Conservation (phyloP, 2,329 filamentous ascomycete genomes). For the Cladosporium cucumerinum region DNA sequence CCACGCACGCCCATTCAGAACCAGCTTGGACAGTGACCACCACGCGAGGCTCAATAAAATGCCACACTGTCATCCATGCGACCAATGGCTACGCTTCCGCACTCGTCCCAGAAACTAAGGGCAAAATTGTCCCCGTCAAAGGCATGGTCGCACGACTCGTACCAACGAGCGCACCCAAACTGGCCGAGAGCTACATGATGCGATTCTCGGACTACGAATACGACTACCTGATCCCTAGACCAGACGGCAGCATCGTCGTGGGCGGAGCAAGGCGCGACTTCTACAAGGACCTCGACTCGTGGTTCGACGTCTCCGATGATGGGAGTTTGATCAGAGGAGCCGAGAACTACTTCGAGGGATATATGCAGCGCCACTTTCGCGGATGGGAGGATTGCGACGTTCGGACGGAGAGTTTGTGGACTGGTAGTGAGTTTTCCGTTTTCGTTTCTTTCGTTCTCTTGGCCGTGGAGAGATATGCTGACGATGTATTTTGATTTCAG, state of each 20-base stretch:
- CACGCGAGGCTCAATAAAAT: constrained; percentile 23
- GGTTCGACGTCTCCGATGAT: constrained; percentile 48
- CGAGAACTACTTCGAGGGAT: constrained; percentile 43
- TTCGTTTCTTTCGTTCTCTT: background rate
- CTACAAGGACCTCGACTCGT: constrained; percentile 27
- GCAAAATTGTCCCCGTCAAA: constrained; percentile 34
- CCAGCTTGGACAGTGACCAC: constrained; percentile 20
- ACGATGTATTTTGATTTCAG: background rate
- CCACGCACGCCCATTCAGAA: background rate
- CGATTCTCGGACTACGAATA: constrained; percentile 11
- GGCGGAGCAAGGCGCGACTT: constrained; percentile 41
- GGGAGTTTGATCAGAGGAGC: constrained; percentile 41
- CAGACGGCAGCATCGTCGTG: constrained; percentile 44
- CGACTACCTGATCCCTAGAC: constrained; percentile 42
- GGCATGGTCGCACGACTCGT: constrained; percentile 20
- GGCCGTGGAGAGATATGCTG: background rate
- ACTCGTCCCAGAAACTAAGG: constrained; percentile 33
- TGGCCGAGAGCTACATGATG: constrained; percentile 5
- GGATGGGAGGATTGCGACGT: constrained; percentile 48
- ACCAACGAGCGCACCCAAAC: constrained; percentile 18
- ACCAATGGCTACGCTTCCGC: constrained; percentile 37
- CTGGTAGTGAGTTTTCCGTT: constrained; percentile 33
- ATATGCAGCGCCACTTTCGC: constrained; percentile 46
- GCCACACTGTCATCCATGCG: constrained; percentile 32
- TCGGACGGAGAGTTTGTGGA: constrained; percentile 40